These are phyloP conservation scores for Acmispon strigosus DNA, from an alignment of 306 rosid genomes.

Conservation along the genomic window DNA sequence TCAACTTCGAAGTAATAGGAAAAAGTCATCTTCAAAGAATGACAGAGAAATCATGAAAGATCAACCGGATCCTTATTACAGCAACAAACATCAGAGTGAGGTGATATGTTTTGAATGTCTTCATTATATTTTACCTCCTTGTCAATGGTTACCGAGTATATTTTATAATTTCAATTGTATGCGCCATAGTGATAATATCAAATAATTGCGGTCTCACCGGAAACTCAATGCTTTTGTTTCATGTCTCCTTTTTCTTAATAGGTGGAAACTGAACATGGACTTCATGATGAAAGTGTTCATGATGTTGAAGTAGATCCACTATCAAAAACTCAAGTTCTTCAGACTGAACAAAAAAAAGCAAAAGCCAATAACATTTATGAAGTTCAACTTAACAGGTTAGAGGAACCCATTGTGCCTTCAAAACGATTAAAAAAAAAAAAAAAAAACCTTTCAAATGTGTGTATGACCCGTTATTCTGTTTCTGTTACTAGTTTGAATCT, in stretches of 20 bases:
- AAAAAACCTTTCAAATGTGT: neutral
- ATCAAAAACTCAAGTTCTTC: conserved; percentile 52
- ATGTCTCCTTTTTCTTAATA: conserved; percentile 23
- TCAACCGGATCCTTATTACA: conserved; percentile 30
- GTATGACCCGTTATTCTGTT: neutral
- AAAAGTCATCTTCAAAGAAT: conserved; percentile 43
- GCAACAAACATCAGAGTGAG: conserved; percentile 47
- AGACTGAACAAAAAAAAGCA: conserved; percentile 52
- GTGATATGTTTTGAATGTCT: conserved; percentile 36
- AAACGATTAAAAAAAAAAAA: neutral
- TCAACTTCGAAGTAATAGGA: conserved; percentile 44
- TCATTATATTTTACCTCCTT: conserved; percentile 14
- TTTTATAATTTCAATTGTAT: neutral
- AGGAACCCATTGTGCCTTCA: conserved; percentile 11
- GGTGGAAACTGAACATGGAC: conserved; percentile 52
- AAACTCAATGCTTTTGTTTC: conserved; percentile 18
- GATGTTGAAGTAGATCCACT: conserved; percentile 40
- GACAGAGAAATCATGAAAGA: conserved; percentile 46
- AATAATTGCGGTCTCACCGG: neutral
- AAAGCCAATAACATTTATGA: conserved; percentile 48
- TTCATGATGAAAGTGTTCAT: conserved; percentile 43
- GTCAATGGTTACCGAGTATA: neutral
- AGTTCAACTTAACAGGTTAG: conserved; percentile 57
- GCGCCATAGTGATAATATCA: neutral
- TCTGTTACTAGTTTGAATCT: neutral